These are phyloP conservation scores for Suhomyces choctaworum DNA, from an alignment of 1,139 yeast genomes.

Conservation along the genomic window DNA sequence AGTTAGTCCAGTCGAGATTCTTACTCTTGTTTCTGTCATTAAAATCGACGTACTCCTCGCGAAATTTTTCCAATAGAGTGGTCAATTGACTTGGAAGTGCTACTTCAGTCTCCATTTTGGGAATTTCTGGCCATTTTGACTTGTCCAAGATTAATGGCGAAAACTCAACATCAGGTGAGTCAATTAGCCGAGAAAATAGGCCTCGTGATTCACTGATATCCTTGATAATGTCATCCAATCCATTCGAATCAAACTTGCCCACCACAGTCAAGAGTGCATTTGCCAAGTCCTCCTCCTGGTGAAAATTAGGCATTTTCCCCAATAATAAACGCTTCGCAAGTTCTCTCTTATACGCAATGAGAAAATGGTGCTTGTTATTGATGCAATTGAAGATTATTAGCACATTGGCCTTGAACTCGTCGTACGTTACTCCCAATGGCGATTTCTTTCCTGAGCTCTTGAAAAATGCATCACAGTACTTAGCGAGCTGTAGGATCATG, in stretches of 20 bases:
- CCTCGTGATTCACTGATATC: constrained; percentile 29
- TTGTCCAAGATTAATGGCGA: constrained; percentile 36
- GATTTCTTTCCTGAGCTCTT: constrained; percentile 17
- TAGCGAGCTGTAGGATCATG: constrained; percentile 31
- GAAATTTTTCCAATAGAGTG: constrained; percentile 14
- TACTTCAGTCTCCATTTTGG: constrained; percentile 25
- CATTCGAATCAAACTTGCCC: constrained; percentile 26
- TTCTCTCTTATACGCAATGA: constrained; percentile 35
- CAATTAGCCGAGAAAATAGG: constrained; percentile 17
- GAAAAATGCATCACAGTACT: constrained; percentile 37
- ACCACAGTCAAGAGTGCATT: constrained; percentile 20
- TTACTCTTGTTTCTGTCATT: constrained; percentile 18
- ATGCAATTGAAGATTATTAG: constrained; percentile 35
- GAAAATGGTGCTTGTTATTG: constrained; percentile 36
- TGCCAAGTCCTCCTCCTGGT: constrained; percentile 23
- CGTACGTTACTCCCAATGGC: constrained; percentile 15
- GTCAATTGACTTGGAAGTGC: constrained; percentile 13
- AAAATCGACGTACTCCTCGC: constrained; percentile 13
- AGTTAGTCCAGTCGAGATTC: constrained; percentile 25
- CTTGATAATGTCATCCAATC: constrained; percentile 35
- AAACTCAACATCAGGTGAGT: constrained; percentile 25
- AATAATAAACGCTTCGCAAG: constrained; percentile 39
- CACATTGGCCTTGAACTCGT: constrained; percentile 24
- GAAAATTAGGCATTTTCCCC: constrained; percentile 23
- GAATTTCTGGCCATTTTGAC: constrained; percentile 46